Conservation (phyloP, 2,329 filamentous ascomycete genomes). For the Colletotrichum sp. region DNA sequence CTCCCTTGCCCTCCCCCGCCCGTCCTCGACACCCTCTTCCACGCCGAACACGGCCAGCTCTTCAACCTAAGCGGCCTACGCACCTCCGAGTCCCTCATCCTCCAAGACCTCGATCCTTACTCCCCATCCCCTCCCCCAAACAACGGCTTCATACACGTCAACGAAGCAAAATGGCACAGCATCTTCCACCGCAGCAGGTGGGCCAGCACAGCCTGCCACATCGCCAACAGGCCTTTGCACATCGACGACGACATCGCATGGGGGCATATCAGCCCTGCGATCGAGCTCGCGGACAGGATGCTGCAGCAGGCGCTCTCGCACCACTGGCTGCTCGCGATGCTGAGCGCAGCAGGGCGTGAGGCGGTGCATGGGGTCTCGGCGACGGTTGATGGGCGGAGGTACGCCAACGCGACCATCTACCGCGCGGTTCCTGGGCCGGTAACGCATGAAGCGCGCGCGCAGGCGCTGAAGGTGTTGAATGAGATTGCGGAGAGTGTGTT, state of each 20-base stretch:
- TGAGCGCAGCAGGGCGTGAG: background rate
- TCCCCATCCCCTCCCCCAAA: too few species aligned
- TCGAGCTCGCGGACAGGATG: slow-evolving; percentile 6
- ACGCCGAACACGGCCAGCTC: background rate
- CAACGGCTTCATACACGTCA: background rate
- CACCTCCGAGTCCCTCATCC: background rate
- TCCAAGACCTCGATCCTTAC: background rate
- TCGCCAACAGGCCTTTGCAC: background rate
- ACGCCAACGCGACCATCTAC: background rate
- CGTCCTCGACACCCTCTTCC: background rate
- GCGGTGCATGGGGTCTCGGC: background rate
- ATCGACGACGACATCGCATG: background rate
- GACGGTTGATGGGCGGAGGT: background rate
- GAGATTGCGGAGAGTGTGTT: background rate
- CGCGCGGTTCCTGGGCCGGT: background rate
- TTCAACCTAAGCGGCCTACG: background rate
- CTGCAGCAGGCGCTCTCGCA: background rate
- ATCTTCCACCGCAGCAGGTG: background rate
- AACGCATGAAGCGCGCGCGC: background rate
- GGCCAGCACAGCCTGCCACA: background rate
- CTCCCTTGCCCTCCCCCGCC: background rate
- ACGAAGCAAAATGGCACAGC: slow-evolving; percentile 3
- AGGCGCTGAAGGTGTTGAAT: background rate
- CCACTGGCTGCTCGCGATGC: background rate
- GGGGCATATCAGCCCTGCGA: background rate